Evolutionary conservation across 75 land plant species (phyloP), one percentile per base, ranked within the genome.

Genomic region (Adiantum capillusveneris): DNA sequence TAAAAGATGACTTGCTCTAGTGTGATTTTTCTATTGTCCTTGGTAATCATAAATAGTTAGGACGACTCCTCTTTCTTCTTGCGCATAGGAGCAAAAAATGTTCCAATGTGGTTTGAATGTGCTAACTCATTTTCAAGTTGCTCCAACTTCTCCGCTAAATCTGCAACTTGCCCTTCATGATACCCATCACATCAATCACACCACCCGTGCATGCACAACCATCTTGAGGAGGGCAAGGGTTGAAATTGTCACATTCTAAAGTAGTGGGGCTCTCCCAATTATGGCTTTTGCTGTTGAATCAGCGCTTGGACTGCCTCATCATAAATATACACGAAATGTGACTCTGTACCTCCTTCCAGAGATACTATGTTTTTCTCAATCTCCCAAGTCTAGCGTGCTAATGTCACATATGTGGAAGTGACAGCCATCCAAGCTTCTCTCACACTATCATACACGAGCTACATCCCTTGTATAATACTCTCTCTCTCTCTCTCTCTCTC

Each of bases 151-250:
- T n/a, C n/a, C n/a, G n/a, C n/a, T n/a, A n/a, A n/a, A n/a, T n/a
- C n/a, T n/a, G n/a, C n/a, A n/a, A n/a, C 74, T 90, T 90, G 19
- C 98, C 98, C 64, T 94, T 96, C 96, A 94, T 90, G 25, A 94
- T 62, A 0, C 98, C 98, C 98, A 94, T 94, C 54, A 94, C 77
- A 65, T 94, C 98, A 45, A 94, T 90, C 53, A 85, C 86, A 14
- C 96, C 96, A 2, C 98, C 98, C 98, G 70, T 19, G 98, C 84
- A 65, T 94, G 98, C 13, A 90, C 98, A 6, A 94, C 98, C 98
- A 94, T 94, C 82, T 94, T 90, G 11, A 94, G 81, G 20, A 94
- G 86, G 1, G 98, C 98, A 6, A 94, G 87, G 20, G 98, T 96
- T 7, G 98, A 94, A 29, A 94, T 77, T 78, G 81, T 79, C 21